A percentile compares a stretch with the other conserved stretches of the same genome.
Conservation (phyloP, 805 yeast species). For the Candida nemodendra region DNA sequence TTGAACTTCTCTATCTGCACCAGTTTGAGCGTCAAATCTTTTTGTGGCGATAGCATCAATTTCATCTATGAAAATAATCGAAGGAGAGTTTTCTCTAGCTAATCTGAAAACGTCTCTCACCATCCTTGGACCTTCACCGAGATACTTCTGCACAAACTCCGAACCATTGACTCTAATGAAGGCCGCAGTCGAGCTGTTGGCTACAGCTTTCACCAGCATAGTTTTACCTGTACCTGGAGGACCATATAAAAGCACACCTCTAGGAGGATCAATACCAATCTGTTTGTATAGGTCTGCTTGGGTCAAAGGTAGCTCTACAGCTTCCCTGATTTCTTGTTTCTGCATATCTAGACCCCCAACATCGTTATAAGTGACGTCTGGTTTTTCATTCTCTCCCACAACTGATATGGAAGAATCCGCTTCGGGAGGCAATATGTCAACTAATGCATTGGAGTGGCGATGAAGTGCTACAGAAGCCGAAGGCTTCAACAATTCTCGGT, state of each 20-base stretch:
- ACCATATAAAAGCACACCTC: conserved; percentile 97
- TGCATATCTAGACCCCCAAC: conserved; percentile 99
- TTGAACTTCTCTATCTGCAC: conserved; percentile 99
- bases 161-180: conserved; percentile 97
- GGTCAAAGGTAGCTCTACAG: conserved; percentile 93
- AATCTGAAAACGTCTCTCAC: conserved; percentile 96
- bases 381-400: conserved; percentile 90
- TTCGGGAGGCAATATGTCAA: conserved; percentile 97
- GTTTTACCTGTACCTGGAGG: conserved; percentile 99
- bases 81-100: conserved; percentile 96
- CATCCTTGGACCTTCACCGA: conserved; percentile 99
- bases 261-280: conserved; percentile 98
- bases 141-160: conserved; percentile 95
- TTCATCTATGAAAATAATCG: conserved; percentile 96
- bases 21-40: conserved; percentile 99
- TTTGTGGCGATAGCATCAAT: conserved; percentile 99
- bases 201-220: conserved; percentile 98
- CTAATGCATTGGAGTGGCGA: conserved; percentile 97
- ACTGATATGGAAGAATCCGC: conserved; percentile 96
- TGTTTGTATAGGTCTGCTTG: conserved; percentile 95
- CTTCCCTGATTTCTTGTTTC: conserved; percentile 97
- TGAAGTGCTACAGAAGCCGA: conserved; percentile 95
- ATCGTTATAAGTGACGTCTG: conserved; percentile 91
- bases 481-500: conserved; percentile 90
- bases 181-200: conserved; percentile 92